Conservation (phyloP, 2,329 filamentous ascomycete species). For the Calcarisporium arbuscula region DNA sequence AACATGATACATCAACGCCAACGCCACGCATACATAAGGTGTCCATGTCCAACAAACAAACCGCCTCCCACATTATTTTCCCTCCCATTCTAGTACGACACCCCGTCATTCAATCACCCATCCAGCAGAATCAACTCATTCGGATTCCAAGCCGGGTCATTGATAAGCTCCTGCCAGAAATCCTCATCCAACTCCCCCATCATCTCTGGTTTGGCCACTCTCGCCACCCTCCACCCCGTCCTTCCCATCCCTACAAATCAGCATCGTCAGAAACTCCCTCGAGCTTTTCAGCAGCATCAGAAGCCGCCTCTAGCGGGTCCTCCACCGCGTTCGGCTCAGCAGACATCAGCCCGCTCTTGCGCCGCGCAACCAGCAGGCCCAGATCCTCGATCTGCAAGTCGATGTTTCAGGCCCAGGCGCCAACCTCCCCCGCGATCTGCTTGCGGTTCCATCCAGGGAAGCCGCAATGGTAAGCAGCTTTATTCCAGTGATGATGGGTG, state of each 20-base stretch:
- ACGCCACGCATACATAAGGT: too few relatives aligned
- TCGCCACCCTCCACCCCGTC: conserved; percentile 13
- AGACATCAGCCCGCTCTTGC: conserved; percentile 18
- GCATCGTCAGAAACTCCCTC: conserved; percentile 23
- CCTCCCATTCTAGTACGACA: too few relatives aligned
- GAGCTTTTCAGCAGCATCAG: conserved; percentile 23
- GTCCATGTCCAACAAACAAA: too few relatives aligned
- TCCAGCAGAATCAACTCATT: conserved; percentile 19
- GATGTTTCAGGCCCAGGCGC: too few relatives aligned
- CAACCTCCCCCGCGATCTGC: conserved; percentile 29
- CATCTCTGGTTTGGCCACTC: conserved; percentile 3
- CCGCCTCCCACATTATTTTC: too few relatives aligned
- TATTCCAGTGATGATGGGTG: conserved; percentile 37
- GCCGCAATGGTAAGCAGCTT: conserved; percentile 38
- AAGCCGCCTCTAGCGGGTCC: conserved; percentile 26
- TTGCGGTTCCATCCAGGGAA: conserved; percentile 41
- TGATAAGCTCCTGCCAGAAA: conserved; percentile 19
- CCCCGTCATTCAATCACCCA: too few relatives aligned
- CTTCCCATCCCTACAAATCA: conserved; percentile 17
- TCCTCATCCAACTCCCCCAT: conserved; percentile 17
- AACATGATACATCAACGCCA: too few relatives aligned
- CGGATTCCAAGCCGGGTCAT: conserved; percentile 20
- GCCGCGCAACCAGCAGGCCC: conserved; percentile 20
- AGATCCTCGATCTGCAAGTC: conserved; percentile 23
- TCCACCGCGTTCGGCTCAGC: conserved; percentile 11